Conservation (phyloP, 805 yeast genomes). For the Candida ponderosae region DNA sequence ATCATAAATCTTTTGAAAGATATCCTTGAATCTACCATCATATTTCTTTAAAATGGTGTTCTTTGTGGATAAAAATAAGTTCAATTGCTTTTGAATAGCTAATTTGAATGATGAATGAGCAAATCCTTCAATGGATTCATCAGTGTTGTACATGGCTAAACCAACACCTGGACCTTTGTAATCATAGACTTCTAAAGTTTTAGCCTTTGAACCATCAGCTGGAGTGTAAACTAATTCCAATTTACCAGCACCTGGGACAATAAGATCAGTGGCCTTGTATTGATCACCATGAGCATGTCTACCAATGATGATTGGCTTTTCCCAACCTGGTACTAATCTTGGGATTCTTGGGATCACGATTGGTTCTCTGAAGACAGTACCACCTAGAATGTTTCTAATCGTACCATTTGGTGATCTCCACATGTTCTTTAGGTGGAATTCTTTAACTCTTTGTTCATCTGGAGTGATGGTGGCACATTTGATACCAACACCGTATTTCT, state of each 20-base stretch:
- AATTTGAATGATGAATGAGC: conserved; percentile 75
- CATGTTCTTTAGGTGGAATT: conserved; percentile 68
- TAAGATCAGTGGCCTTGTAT: conserved; percentile 71
- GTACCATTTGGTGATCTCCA: conserved; percentile 87
- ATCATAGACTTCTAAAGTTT: conserved; percentile 47
- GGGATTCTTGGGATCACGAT: conserved; percentile 75
- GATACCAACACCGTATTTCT: conserved; percentile 69
- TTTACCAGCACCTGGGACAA: conserved; percentile 59
- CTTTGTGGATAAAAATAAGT: conserved; percentile 65
- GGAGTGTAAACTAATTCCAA: conserved; percentile 64
- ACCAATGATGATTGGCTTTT: conserved; percentile 75
- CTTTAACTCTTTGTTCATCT: conserved; percentile 72
- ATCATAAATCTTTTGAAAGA: conserved; percentile 62
- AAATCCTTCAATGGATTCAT: conserved; percentile 66
- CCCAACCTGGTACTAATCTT: conserved; percentile 72
- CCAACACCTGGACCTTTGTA: conserved; percentile 68
- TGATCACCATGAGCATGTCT: conserved; percentile 86
- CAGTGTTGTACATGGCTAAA: conserved; percentile 78
- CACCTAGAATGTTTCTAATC: conserved; percentile 71
- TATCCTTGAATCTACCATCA: conserved; percentile 78
- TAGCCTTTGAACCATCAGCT: conserved; percentile 41
- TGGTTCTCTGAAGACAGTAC: conserved; percentile 81
- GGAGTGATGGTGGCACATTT: conserved; percentile 86
- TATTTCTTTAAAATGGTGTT: conserved; percentile 77
- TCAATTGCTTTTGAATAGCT: conserved; percentile 57